These are phyloP conservation scores for Calonectria ilicicola DNA, from an alignment of 2,329 filamentous ascomycete genomes.

Conservation along the genomic window DNA sequence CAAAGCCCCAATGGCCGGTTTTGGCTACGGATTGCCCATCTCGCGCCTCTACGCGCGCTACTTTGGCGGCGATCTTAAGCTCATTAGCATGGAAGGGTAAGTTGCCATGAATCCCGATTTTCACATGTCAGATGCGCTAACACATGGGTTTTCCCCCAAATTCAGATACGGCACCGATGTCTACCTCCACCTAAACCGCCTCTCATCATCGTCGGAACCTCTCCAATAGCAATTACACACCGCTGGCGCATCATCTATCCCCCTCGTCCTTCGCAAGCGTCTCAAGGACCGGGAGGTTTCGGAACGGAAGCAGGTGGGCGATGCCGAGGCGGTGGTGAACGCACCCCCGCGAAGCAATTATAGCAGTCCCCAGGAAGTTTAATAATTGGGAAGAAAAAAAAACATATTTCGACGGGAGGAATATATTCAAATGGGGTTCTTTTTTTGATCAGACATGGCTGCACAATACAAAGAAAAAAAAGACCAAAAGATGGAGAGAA, in stretches of 20 bases:
- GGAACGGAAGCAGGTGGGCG: conserved; percentile 90
- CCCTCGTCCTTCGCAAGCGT: conserved; percentile 69
- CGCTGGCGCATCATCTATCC: conserved; percentile 49
- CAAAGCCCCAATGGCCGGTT: conserved; percentile 98
- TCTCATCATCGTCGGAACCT: conserved; percentile 95
- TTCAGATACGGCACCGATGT: conserved; percentile 95
- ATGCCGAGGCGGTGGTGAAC: conserved; percentile 83
- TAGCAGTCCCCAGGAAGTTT: conserved; percentile 44
- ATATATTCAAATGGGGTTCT: not conserved
- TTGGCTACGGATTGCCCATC: conserved; percentile 97
- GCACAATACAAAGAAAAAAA: not conserved
- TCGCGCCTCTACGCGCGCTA: conserved; percentile 94
- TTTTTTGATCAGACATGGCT: not conserved
- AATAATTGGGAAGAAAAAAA: conserved; percentile 38
- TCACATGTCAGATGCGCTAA: conserved; percentile 25
- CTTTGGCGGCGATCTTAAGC: conserved; percentile 95
- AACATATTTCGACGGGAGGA: conserved; percentile 20
- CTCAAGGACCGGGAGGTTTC: conserved; percentile 80
- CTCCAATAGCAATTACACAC: conserved; percentile 88
- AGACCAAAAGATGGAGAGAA: not conserved
- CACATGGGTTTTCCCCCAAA: not conserved
- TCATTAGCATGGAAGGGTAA: conserved; percentile 99
- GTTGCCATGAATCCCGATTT: conserved; percentile 46
- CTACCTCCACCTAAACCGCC: conserved; percentile 95
- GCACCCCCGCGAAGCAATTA: conserved; percentile 52